Base-by-base conservation (phyloP, 192 early-diverging fungal species). In the Podila minutissima region DNA sequence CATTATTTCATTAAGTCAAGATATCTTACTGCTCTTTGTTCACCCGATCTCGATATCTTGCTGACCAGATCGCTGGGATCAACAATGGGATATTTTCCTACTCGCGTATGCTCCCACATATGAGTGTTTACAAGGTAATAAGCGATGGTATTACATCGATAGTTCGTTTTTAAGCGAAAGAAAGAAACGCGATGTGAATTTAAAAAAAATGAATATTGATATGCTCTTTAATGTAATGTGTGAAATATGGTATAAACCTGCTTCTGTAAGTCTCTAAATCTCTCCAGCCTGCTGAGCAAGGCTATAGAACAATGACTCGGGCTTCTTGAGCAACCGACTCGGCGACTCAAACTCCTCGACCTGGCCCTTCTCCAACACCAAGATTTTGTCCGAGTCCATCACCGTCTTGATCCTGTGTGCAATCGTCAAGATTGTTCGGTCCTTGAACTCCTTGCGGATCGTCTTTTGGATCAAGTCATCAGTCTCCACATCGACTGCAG, bases 321-420 rank as follows among this genome's bases (percentile, higher is more conserved):
- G 53, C 12, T 20, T 53, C 35, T 26, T 37, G 48, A 78, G 26
- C 26, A 78, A 29, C 32, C 2, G 19, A 26, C 28, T 46, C 1
- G 68, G 75, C 5, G 58, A 26, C 4, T 66, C 75, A 63, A 61
- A 78, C 57, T 78, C 75, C n/a, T 71, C 13, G 1, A 78, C 69
- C 0, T 48, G 35, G 17, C 67, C 49, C 87, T 93, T 32, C 83
- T 90, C 65, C 90, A 85, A 20, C 5, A 95, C 94, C 29, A 95
- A 58, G 15, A 97, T 91, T n/a, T 89, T 84, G 82, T 96, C 95
- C 64, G 95, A 97, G 66, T 92, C 93, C 65, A 93, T 93, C 26
- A 97, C 89, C 0, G 96, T 96, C 69, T 91, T 88, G 55, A 96
- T 66, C 10, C 96, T 88, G 68, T 98, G 97, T 8, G 97, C 97